These are phyloP conservation scores for Hyaloscypha variabilis DNA, from an alignment of 495 filamentous ascomycete genomes.

Conservation along the genomic window DNA sequence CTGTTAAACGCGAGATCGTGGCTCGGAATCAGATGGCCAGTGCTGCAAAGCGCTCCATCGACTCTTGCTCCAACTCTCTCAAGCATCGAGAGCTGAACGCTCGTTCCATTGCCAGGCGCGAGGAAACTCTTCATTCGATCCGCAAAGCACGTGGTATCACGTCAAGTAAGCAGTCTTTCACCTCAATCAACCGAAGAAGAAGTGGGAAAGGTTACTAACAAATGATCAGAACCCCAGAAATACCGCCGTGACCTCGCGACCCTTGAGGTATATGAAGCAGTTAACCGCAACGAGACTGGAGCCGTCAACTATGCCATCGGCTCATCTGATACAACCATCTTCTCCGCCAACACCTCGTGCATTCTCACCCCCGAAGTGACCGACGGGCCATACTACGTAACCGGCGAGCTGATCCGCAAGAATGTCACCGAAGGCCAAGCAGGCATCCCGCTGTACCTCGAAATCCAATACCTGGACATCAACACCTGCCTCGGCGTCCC, in stretches of 20 bases:
- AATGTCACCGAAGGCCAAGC: constrained; percentile 49
- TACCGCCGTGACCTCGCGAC: constrained; percentile 44
- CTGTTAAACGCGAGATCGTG: constrained; percentile 35
- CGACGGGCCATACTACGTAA: constrained; percentile 58
- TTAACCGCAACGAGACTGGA: constrained; percentile 47
- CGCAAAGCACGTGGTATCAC: constrained; percentile 52
- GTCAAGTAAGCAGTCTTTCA: constrained; percentile 38
- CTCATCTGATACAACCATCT: constrained; percentile 50
- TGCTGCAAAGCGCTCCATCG: constrained; percentile 40
- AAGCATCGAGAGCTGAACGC: constrained; percentile 34
- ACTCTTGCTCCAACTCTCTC: constrained; percentile 37
- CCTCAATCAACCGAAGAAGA: background rate
- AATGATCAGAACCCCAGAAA: constrained; percentile 29
- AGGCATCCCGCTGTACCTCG: constrained; percentile 54
- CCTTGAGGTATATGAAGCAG: constrained; percentile 39
- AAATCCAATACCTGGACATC: constrained; percentile 57
- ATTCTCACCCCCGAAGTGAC: constrained; percentile 52
- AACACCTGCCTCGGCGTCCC: constrained; percentile 52
- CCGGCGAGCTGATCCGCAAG: constrained; percentile 54
- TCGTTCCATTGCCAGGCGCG: constrained; percentile 40
- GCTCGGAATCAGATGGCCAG: constrained; percentile 37
- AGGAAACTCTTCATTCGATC: constrained; percentile 42
- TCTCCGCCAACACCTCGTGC: constrained; percentile 54
- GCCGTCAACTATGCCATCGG: constrained; percentile 43
- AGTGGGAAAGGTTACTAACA: background rate